Evolutionary conservation across 108 stramenopile species (phyloP).

Genomic region (Cyclotella atomus): DNA sequence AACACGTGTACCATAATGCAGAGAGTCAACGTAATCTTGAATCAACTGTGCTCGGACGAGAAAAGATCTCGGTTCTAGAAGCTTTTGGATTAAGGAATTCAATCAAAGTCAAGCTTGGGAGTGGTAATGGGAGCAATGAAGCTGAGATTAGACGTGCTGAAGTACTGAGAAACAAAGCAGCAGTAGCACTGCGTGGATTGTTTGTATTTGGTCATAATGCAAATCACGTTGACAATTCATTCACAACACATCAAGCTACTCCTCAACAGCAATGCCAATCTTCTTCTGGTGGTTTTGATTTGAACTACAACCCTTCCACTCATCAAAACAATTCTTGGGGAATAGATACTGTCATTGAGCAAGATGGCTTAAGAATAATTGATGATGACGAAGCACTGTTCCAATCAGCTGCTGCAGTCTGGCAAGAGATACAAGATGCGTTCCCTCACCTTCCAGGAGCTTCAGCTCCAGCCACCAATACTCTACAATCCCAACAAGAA

Average conservation of each 20-base stretch:
- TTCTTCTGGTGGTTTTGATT: conserved; percentile 48
- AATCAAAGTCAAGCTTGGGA: conserved; percentile 44
- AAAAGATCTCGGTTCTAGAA: conserved; percentile 52
- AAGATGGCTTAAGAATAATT: conserved; percentile 54
- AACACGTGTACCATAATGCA: conserved; percentile 30
- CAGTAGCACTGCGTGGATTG: conserved; percentile 59
- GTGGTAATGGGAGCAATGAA: conserved; percentile 8
- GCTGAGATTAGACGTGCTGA: conserved; percentile 26
- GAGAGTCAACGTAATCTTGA: neutral
- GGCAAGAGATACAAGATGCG: conserved; percentile 48
- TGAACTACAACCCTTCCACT: conserved; percentile 36
- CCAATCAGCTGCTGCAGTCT: conserved; percentile 47
- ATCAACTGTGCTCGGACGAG: neutral
- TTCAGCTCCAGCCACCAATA: neutral
- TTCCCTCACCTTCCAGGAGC: conserved; percentile 46
- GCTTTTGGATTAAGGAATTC: conserved; percentile 51
- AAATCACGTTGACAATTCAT: neutral
- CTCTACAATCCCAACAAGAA: conserved; percentile 13
- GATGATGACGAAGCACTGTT: conserved; percentile 61
- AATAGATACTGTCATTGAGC: neutral
- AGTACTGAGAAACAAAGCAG: conserved; percentile 50
- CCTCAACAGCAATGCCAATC: neutral
- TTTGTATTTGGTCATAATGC: conserved; percentile 57
- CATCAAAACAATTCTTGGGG: conserved; percentile 19
- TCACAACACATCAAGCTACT: neutral